A percentile compares a stretch with the other conserved stretches of the same genome.
Evolutionary conservation across 192 early-diverging fungal species (phyloP).

Genomic region (Jimgerdemannia lactiflua): DNA sequence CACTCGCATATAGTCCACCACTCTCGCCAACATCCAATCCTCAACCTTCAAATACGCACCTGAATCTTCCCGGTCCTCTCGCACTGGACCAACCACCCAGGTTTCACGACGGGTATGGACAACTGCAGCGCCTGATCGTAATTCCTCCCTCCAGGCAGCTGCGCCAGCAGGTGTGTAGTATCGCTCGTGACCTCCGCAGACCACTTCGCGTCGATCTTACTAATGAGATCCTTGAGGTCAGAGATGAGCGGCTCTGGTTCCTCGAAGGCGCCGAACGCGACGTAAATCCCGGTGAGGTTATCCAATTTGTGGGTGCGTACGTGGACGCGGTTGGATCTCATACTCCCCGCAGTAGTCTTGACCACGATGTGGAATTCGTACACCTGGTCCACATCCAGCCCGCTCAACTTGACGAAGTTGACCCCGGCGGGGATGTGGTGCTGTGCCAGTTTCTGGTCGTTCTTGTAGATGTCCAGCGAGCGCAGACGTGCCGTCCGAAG

Average conservation of each 20-base stretch:
- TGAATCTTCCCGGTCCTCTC: slow-evolving; percentile 89
- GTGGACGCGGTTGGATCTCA: slow-evolving; percentile 71
- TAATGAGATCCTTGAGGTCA: slow-evolving; percentile 70
- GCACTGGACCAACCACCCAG: slow-evolving; percentile 94
- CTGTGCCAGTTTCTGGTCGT: slow-evolving; percentile 76
- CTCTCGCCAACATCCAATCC: no score
- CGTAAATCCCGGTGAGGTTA: slow-evolving; percentile 95
- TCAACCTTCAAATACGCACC: slow-evolving; percentile 15
- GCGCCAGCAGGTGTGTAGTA: slow-evolving; percentile 92
- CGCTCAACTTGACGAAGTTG: slow-evolving; percentile 76
- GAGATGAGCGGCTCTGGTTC: slow-evolving; percentile 71
- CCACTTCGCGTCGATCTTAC: slow-evolving; percentile 86
- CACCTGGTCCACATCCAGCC: slow-evolving; percentile 87
- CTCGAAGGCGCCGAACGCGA: slow-evolving; percentile 89
- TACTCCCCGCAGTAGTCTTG: slow-evolving; percentile 88
- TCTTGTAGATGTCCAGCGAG: slow-evolving; percentile 89
- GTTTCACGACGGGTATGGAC: slow-evolving; percentile 94
- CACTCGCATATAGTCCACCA: neutral
- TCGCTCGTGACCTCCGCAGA: slow-evolving; percentile 80
- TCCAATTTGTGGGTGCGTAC: slow-evolving; percentile 91
- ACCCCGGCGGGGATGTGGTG: slow-evolving; percentile 41
- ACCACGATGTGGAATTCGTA: slow-evolving; percentile 89
- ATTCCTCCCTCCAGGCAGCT: slow-evolving; percentile 77
- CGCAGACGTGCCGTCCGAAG: slow-evolving; percentile 81
- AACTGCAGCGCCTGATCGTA: slow-evolving; percentile 85